These are phyloP conservation scores for Nissolia schottii DNA, from an alignment of 306 rosid genomes.

Conservation along the genomic window DNA sequence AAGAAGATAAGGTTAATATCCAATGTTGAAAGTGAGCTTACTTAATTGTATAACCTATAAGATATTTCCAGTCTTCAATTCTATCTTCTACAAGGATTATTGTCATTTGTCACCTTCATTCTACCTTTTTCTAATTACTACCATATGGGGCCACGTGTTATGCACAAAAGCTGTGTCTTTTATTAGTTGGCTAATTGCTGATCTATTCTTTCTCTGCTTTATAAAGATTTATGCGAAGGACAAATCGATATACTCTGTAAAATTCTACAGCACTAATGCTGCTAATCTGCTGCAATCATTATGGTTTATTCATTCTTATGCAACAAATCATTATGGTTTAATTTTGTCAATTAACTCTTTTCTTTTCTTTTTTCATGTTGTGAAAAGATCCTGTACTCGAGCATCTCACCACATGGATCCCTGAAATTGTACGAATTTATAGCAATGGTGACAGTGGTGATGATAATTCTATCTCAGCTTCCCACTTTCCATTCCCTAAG, in stretches of 20 bases:
- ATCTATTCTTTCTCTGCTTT: neutral
- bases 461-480: constrained; percentile 65
- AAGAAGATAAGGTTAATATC: too few relatives aligned
- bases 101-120: neutral
- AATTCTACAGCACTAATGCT: neutral
- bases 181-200: neutral
- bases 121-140: neutral
- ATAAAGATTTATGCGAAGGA: neutral
- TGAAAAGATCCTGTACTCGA: constrained; percentile 57
- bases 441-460: constrained; percentile 68
- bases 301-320: neutral
- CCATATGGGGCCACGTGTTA: neutral
- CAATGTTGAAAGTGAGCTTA: too few relatives aligned
- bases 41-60: too few relatives aligned
- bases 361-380: neutral
- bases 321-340: too few relatives aligned
- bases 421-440: constrained; percentile 64
- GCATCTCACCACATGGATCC: constrained; percentile 53
- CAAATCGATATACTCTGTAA: neutral
- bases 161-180: neutral
- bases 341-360: neutral
- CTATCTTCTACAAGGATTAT: neutral
- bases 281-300: neutral
- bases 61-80: neutral
- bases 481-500: constrained; percentile 74